Evolutionary conservation across 2,329 filamentous ascomycete species (phyloP), one percentile per base, ranked within the genome.

Genomic region (Cytospora paraplurivora): DNA sequence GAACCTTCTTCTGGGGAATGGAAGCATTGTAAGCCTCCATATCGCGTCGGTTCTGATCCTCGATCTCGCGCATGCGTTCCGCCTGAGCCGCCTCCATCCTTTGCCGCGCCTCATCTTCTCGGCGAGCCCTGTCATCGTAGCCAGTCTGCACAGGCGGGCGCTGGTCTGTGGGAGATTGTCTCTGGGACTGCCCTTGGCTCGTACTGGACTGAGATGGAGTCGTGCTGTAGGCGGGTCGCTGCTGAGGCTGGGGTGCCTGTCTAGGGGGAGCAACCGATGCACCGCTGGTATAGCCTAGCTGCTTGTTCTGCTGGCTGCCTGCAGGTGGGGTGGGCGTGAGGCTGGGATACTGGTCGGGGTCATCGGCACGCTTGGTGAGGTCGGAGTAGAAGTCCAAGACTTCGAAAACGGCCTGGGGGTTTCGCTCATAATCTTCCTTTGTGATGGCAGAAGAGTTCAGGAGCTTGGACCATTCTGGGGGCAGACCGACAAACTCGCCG

Each of bases 401-500:
- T 73, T 94, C 91, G 62, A 92, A 88, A 33, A 87, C 90, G 64
- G 87, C 92, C 79, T 94, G 90, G 6, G 95, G 95, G 72, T 99
- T 97, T 73, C 95, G 93, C 78, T 96, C 92, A 77, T 98, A 98
- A 75, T 99, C 95, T 72, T 99, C 95, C 77, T 97, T 97, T 65
- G 95, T 98, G 72, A 99, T 95, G 64, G 95, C 95, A 3, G 95
- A 98, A 10, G 93, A 93, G 72, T 95, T 98, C 69, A 99, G 83
- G 58, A 99, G 83, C 77, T 96, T 96, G 73, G 96, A 95, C 95
- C 95, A 99, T 80, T 99, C 95, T 6, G 92, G 89, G 1, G 95
- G 95, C 69, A 99, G 78, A 47, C 95, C 95, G 55, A 96, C 92
- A 72, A 99, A 99, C 69, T 95, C 93, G 68, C 95, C 95, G 2